Percentiles rank a stretch among this genome's conserved stretches.
Evolutionary conservation across 352 stramenopile species (phyloP).

Genomic region (Phytophthora colocasiae): DNA sequence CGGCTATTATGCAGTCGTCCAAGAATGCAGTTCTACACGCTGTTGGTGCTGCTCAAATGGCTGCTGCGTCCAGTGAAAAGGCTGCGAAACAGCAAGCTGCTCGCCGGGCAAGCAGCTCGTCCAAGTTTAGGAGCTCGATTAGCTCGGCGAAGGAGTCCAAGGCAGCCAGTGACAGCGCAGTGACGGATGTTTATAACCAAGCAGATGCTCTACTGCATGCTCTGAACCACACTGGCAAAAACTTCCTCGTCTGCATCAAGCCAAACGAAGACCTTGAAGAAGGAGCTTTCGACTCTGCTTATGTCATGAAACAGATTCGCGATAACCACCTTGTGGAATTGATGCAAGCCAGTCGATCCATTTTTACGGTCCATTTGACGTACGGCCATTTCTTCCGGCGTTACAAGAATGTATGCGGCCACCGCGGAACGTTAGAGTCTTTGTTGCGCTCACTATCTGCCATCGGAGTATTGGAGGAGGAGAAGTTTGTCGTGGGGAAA

Average conservation of each 20-base stretch:
- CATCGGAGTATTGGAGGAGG: constrained; percentile 82
- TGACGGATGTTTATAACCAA: constrained; percentile 70
- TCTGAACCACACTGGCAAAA: constrained; percentile 77
- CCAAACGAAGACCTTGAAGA: constrained; percentile 71
- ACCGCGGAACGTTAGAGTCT: constrained; percentile 77
- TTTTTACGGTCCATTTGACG: constrained; percentile 78
- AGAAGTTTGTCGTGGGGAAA: constrained; percentile 79
- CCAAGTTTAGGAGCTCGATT: constrained; percentile 57
- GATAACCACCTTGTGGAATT: constrained; percentile 74
- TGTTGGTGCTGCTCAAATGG: constrained; percentile 71
- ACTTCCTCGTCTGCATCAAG: constrained; percentile 88
- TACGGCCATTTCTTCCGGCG: constrained; percentile 84
- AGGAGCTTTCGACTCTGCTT: constrained; percentile 69
- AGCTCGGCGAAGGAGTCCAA: constrained; percentile 55
- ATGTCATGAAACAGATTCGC: constrained; percentile 77
- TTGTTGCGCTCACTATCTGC: constrained; percentile 77
- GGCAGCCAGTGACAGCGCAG: constrained; percentile 47
- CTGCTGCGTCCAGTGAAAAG: constrained; percentile 61
- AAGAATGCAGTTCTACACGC: constrained; percentile 80
- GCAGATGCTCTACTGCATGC: constrained; percentile 72
- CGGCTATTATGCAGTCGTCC: constrained; percentile 86
- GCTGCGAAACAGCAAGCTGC: constrained; percentile 45
- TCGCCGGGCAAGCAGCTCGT: constrained; percentile 37
- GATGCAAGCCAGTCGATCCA: constrained; percentile 76
- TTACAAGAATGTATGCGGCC: constrained; percentile 85